A percentile compares a stretch with the other conserved stretches of the same genome.
Evolutionary conservation across 2,329 filamentous ascomycete species (phyloP).

Genomic region (Venturia nashicola): DNA sequence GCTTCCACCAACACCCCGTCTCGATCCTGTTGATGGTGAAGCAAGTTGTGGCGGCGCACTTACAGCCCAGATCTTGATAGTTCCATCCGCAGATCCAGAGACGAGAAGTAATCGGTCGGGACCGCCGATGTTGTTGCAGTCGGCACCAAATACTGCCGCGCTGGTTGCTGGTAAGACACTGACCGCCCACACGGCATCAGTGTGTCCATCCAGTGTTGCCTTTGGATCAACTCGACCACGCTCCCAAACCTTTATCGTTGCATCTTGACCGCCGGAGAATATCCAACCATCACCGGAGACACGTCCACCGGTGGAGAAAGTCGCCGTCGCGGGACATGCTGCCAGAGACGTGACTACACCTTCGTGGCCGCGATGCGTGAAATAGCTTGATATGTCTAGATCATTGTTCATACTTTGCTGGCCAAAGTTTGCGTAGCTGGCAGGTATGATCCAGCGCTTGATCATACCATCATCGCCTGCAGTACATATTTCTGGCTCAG

Average conservation of each 20-base stretch:
- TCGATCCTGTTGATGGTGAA: constrained; percentile 55
- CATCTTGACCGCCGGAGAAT: constrained; percentile 92
- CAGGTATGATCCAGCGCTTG: constrained; percentile 91
- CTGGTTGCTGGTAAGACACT: constrained; percentile 81
- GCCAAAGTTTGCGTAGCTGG: constrained; percentile 54
- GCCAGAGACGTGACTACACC: constrained; percentile 79
- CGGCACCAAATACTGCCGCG: constrained; percentile 64
- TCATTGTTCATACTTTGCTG: constrained; percentile 51
- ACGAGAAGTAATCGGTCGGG: constrained; percentile 81
- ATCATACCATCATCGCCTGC: constrained; percentile 91
- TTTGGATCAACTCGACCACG: constrained; percentile 89
- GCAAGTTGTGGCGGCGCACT: constrained; percentile 78
- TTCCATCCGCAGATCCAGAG: constrained; percentile 82
- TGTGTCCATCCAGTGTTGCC: constrained; percentile 85
- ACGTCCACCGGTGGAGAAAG: constrained; percentile 79
- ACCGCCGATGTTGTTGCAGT: constrained; percentile 60
- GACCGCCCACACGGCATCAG: constrained; percentile 89
- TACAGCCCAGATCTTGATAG: constrained; percentile 87
- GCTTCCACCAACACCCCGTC: constrained; percentile 59
- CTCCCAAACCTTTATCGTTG: constrained; percentile 90
- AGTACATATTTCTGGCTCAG: constrained; percentile 93
- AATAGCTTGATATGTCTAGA: constrained; percentile 83
- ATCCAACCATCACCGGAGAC: constrained; percentile 94
- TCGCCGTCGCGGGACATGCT: constrained; percentile 75
- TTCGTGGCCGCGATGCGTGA: constrained; percentile 89